Evolutionary conservation across 768 basidiomycete species (phyloP).

Genomic region (Collybiopsis luxurians): DNA sequence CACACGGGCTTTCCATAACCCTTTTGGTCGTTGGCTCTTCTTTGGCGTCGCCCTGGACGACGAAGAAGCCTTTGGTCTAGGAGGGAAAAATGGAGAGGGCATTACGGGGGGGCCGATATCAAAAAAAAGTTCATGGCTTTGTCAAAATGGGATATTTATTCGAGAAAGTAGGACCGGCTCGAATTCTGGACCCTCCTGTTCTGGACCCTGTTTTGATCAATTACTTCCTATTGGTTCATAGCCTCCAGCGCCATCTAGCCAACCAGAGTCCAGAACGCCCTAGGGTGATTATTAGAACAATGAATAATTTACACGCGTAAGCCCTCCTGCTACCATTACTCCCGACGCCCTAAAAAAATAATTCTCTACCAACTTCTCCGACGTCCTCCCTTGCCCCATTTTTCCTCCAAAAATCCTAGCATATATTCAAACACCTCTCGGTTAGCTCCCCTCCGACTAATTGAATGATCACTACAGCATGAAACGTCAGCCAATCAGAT

Average conservation of each 20-base stretch:
- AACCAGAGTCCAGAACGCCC: constrained; percentile 8
- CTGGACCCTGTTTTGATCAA: constrained; percentile 6
- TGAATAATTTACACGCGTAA: background rate
- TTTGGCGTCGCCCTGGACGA: background rate
- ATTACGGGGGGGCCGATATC: constrained; percentile 2
- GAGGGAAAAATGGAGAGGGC: background rate
- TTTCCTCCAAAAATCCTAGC: constrained; percentile 81
- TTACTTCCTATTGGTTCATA: constrained; percentile 2
- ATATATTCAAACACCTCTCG: constrained; percentile 87
- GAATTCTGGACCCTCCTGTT: constrained; percentile 3
- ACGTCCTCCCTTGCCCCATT: constrained; percentile 86
- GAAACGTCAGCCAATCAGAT: constrained; percentile 15
- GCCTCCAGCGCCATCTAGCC: background rate
- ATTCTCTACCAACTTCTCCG: constrained; percentile 54
- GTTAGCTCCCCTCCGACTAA: constrained; percentile 70
- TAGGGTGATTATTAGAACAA: background rate
- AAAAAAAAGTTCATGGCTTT: constrained; percentile 2
- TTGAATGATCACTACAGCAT: constrained; percentile 70
- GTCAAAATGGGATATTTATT: constrained; percentile 9
- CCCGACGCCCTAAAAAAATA: too few species aligned
- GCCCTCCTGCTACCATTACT: too few species aligned
- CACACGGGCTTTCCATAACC: constrained; percentile 45
- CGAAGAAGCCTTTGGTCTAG: background rate
- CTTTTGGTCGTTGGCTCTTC: constrained; percentile 29
- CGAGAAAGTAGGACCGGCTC: background rate